A percentile compares a stretch with the other conserved stretches of the same genome.
These are phyloP conservation scores for Kodamaea anthophila DNA, from an alignment of 1,139 yeast genomes.

Conservation along the genomic window DNA sequence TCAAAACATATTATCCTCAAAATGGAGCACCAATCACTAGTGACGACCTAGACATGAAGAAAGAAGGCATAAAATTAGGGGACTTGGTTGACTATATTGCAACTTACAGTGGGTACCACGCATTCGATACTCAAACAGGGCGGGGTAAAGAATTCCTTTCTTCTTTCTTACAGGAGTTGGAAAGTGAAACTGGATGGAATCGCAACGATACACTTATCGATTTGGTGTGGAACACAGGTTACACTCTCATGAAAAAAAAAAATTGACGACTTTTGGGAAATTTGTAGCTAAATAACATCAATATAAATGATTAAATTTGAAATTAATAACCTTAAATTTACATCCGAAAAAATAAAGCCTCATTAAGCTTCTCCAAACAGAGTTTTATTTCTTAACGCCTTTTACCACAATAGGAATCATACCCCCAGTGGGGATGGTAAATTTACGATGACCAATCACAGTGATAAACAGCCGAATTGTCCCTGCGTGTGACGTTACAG, in stretches of 20 bases:
- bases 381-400: constrained; percentile 22
- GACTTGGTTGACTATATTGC: constrained; percentile 27
- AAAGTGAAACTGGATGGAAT: constrained; percentile 28
- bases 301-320: no score
- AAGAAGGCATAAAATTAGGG: constrained; percentile 16
- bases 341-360: no score
- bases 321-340: no score
- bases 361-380: no score
- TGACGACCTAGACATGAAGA: constrained; percentile 22
- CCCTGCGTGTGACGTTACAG: constrained; percentile 60
- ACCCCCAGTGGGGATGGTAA: constrained; percentile 58
- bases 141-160: constrained; percentile 20
- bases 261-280: no score
- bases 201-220: constrained; percentile 26
- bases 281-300: no score
- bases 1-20: constrained; percentile 21
- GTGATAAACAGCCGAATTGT: constrained; percentile 48
- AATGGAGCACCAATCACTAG: constrained; percentile 5
- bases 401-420: constrained; percentile 57
- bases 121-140: constrained; percentile 25
- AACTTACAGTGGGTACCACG: constrained; percentile 37
- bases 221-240: constrained; percentile 38
- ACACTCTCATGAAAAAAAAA: constrained; percentile 23
- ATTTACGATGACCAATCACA: constrained; percentile 48
- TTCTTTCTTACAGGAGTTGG: constrained; percentile 20